phyloP scores from a whole-genome alignment of 23 red algal genomes.

The Gracilaria gracilis region DNA sequence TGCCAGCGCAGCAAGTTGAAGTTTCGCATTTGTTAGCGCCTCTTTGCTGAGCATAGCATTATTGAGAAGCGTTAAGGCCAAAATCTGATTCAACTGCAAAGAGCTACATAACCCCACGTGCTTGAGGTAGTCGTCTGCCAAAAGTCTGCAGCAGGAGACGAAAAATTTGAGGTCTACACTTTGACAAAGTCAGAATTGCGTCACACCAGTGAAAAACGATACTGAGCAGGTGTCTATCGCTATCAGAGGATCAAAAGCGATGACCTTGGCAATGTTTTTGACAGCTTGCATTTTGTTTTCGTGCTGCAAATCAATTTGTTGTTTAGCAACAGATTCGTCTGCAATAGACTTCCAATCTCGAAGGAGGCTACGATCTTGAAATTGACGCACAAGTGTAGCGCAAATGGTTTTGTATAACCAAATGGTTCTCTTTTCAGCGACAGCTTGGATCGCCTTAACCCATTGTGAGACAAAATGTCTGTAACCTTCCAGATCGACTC shows the following conservation, averaged over 20 bases:
- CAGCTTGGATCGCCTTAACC: background rate
- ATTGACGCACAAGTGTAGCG: background rate
- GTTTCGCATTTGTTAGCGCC: no score
- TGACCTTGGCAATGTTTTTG: conserved; percentile 10
- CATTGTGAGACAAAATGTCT: background rate
- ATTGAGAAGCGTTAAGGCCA: no score
- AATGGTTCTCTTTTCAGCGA: background rate
- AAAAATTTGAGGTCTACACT: no score
- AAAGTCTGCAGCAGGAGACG: no score
- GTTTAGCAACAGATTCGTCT: background rate
- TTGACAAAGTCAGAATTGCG: no score
- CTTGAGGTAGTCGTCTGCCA: no score
- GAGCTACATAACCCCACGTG: no score
- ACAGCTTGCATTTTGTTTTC: background rate
- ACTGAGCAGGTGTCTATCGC: background rate
- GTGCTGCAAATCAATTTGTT: background rate
- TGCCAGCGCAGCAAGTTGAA: no score
- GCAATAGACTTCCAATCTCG: background rate
- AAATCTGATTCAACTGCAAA: no score
- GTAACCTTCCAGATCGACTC: background rate
- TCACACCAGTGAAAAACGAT: background rate
- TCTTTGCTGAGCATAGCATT: no score
- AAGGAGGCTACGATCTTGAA: background rate
- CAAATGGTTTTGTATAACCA: background rate
- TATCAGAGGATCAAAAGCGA: conserved; percentile 8